Percentiles rank a stretch among this genome's conserved stretches.
Conservation (phyloP, 139 green algal species). For the Nannochloris sp. region DNA sequence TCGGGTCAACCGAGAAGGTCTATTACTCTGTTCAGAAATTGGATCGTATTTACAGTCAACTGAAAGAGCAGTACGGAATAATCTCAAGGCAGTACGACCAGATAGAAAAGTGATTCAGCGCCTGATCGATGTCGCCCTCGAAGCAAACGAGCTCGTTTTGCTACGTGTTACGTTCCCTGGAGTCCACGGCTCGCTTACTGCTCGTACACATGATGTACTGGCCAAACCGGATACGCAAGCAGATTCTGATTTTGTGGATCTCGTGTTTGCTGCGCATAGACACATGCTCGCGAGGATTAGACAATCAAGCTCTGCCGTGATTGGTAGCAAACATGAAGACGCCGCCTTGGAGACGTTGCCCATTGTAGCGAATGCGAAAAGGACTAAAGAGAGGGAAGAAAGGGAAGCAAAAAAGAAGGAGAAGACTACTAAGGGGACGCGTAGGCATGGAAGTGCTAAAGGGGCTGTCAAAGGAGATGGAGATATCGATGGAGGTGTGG, state of each 20-base stretch:
- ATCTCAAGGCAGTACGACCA: not conserved
- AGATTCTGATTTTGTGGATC: not conserved
- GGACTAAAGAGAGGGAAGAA: not conserved
- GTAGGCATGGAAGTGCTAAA: no score
- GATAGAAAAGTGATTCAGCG: constrained; percentile 17
- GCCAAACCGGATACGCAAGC: not conserved
- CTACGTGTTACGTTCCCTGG: constrained; percentile 11
- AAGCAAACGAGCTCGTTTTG: not conserved
- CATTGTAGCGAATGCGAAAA: not conserved
- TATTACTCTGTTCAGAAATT: constrained; percentile 15
- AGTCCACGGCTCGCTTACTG: not conserved
- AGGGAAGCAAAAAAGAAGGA: not conserved
- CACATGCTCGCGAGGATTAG: not conserved
- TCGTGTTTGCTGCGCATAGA: not conserved
- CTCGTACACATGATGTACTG: constrained; percentile 1
- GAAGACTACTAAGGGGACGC: not conserved
- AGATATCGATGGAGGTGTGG: not conserved
- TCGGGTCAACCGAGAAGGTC: not conserved
- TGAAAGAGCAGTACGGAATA: not conserved
- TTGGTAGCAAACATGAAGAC: not conserved
- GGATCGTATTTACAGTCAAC: constrained; percentile 6
- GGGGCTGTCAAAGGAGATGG: not conserved
- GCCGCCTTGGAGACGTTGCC: not conserved
- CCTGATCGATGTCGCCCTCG: not conserved
- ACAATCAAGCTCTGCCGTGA: not conserved